A percentile compares a stretch with the other conserved stretches of the same genome.
Conservation (phyloP, 1,284 basidiomycete genomes). For the Austropuccinia psidii region DNA sequence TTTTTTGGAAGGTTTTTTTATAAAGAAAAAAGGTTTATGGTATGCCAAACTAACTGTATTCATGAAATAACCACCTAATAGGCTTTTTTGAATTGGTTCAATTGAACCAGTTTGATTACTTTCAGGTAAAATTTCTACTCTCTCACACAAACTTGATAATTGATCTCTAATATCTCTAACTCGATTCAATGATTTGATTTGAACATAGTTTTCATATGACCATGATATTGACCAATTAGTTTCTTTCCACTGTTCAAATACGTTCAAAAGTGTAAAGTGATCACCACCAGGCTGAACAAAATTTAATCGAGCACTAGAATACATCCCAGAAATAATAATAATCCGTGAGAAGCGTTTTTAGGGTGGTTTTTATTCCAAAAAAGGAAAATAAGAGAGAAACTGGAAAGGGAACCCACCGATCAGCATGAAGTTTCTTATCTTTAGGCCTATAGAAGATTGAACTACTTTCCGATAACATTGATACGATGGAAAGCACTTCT, state of each 20-base stretch:
- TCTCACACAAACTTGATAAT: slow-evolving; percentile 85
- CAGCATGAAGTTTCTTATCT: slow-evolving; percentile 56
- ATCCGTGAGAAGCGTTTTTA: not conserved
- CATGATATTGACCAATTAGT: slow-evolving; percentile 79
- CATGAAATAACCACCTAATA: slow-evolving; percentile 93
- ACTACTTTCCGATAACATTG: slow-evolving; percentile 92
- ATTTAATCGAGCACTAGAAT: slow-evolving; percentile 92
- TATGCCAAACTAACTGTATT: slow-evolving; percentile 62
- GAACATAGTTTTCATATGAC: slow-evolving; percentile 80
- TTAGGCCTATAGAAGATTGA: slow-evolving; percentile 95
- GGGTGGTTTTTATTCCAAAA: not conserved
- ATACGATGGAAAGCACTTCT: slow-evolving; percentile 91
- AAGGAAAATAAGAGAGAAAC: not conserved
- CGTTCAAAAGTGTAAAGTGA: slow-evolving; percentile 91
- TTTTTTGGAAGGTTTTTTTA: slow-evolving; percentile 51
- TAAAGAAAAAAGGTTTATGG: slow-evolving; percentile 24
- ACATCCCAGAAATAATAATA: no score
- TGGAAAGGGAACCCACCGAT: slow-evolving; percentile 2
- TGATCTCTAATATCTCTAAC: slow-evolving; percentile 94
- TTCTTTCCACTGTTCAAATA: slow-evolving; percentile 98
- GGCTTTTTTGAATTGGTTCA: slow-evolving; percentile 82
- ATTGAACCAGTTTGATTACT: slow-evolving; percentile 56
- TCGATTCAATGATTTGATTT: slow-evolving; percentile 87
- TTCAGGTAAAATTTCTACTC: slow-evolving; percentile 85
- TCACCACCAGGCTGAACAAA: slow-evolving; percentile 94